Evolutionary conservation across 1,284 basidiomycete genomes (phyloP), one percentile per base, ranked within the genome.

Genomic region (Lentinula novae-zelandiae): DNA sequence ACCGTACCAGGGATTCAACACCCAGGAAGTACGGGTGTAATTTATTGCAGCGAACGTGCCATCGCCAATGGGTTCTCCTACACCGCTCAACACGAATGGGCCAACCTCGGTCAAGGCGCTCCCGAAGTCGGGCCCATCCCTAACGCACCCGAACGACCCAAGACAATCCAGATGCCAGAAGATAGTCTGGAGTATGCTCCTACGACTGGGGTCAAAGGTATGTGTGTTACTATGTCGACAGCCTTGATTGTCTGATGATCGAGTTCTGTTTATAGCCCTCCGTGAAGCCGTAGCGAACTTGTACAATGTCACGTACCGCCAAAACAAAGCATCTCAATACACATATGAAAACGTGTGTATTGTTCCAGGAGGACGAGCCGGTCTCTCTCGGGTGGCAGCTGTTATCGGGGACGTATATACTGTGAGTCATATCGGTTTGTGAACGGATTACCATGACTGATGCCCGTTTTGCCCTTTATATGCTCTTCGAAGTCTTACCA

Each of bases 151-250:
- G 73, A 82, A 22, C 86, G 93, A 42, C 89, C 89, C 1, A 79
- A 80, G 3, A 77, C 78, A 53, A 82, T 96, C 60, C 74, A 80
- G 36, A 70, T 90, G 54, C 85, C 87, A 31, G 70, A 84, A 22
- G 91, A 93, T 70, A 89, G 92, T 44, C 81, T 95, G 68, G 93
- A 96, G 74, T 97, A 97, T 69, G 95, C 93, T 1, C 95, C 96
- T 0, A 96, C 95, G 1, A 93, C 93, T 0, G 95, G 95, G 57
- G 88, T 95, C 52, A 94, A 90, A 79, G 84, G 89, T 89, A 67
- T 17, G 71, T 89, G 67, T 17, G 71, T 12, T 15, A n/a, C 31
- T 56, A 2, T 13, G 17, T 68, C 61, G 9, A n/a, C 22, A 22
- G 27, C 8, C 42, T n/a, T 68, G 67, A 40, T 22, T 46, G 7